Conservation (phyloP, 805 yeast genomes). For the Helenozyma baotianmanensis region DNA sequence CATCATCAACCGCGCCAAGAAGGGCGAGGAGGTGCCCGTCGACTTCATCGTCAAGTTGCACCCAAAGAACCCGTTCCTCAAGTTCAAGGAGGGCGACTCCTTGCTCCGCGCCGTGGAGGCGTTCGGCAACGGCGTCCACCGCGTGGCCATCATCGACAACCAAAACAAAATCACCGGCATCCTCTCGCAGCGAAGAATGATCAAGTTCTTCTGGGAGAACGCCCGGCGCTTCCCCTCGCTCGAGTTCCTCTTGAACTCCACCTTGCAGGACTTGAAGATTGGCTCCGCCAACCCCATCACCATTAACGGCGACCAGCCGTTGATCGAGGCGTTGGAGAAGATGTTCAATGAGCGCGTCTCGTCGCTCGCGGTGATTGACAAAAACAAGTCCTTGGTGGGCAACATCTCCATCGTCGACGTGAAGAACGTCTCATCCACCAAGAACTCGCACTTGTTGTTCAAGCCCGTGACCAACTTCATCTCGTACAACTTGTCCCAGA, state of each 20-base stretch:
- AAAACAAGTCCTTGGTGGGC: conserved; percentile 70
- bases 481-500: conserved; percentile 75
- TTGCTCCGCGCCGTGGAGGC: conserved; percentile 75
- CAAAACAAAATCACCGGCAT: conserved; percentile 60
- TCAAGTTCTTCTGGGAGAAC: conserved; percentile 86
- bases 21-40: conserved; percentile 89
- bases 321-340: conserved; percentile 79
- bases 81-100: conserved; percentile 64
- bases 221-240: conserved; percentile 80
- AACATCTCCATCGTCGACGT: conserved; percentile 95
- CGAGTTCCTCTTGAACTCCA: conserved; percentile 65
- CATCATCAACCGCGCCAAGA: conserved; percentile 60
- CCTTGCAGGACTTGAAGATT: conserved; percentile 68
- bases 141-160: conserved; percentile 72
- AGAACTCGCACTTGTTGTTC: conserved; percentile 77
- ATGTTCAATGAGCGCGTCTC: conserved; percentile 85
- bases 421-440: conserved; percentile 77
- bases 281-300: conserved; percentile 71
- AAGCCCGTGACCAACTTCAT: conserved; percentile 85
- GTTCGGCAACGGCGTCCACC: conserved; percentile 92
- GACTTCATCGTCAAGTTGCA: conserved; percentile 79
- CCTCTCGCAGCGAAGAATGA: conserved; percentile 83
- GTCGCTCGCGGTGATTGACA: conserved; percentile 89
- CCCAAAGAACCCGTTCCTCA: conserved; percentile 84
- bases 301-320: conserved; percentile 79